Evolutionary conservation across 176 grass and related monocot genomes (phyloP), one percentile per base, ranked within the genome.

Genomic region (Musa schizocarpa): DNA sequence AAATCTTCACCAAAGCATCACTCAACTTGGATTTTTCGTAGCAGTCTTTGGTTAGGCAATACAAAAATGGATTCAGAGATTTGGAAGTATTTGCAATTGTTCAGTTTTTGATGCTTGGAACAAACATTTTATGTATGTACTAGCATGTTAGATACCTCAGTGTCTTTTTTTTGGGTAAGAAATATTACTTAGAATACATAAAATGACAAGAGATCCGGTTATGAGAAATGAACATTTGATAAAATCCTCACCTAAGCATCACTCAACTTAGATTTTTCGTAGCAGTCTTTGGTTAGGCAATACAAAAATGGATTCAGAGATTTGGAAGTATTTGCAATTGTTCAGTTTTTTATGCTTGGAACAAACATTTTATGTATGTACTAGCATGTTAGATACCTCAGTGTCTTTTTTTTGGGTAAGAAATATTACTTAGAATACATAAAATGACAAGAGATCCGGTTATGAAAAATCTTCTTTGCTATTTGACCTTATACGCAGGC

Each of bases 401-500:
- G 34, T 43, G 26, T 43, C 4, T 43, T 43, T 29, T 0, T 51
- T 20, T 51, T 52, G 14, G 23, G 6, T n/a, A 51, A 29, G 11
- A 13, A 69, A n/a, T 69, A 51, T 70, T 70, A 9, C 1, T 19
- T 70, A 3, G 14, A 50, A 52, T 20, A 48, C 24, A 70, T 50
- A 21, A 65, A 65, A 25, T 65, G 1, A 65, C 3, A 22, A 22
- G 50, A 43, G 3, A 70, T 8, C 34, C 11, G 8, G 8, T 50
- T 13, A 3, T 20, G 16, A 43, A 13, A 43, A 43, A 43, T 24
- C 24, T 24, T 50, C 2, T 52, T 48, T 25, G 25, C 17, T 70
- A n/a, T n/a, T 52, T 51, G 16, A 50, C 2, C 51, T 65, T 79
- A 71, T 78, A 73, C 91, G 8, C 85, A 98, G 94, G 71, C 88